Percentiles rank a stretch among this genome's conserved stretches.
phyloP scores from a whole-genome alignment of 1,284 basidiomycete species.

The Rhodotorula sp. region DNA sequence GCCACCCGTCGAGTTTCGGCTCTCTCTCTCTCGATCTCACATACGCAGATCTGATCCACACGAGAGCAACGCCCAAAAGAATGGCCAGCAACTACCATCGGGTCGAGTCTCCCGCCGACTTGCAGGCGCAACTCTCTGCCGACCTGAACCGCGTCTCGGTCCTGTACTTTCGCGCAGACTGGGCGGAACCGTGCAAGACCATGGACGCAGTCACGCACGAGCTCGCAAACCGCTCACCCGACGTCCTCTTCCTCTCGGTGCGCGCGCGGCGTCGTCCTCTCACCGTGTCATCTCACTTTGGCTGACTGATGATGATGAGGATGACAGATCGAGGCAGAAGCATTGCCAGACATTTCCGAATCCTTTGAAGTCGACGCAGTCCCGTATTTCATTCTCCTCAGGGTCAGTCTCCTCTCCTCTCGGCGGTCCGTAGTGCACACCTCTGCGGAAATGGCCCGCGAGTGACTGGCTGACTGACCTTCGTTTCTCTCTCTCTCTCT shows the following conservation, averaged over 20 bases:
- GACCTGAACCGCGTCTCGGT: slow-evolving; percentile 77
- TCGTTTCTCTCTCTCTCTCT: too few species aligned
- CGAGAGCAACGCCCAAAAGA: not conserved
- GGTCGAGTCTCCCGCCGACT: slow-evolving; percentile 65
- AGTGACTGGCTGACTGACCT: slow-evolving; percentile 54
- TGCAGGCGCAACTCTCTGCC: slow-evolving; percentile 67
- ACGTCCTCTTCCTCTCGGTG: slow-evolving; percentile 39
- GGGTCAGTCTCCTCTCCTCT: slow-evolving; percentile 76
- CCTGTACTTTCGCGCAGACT: slow-evolving; percentile 89
- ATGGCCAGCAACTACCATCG: slow-evolving; percentile 41
- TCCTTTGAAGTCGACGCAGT: slow-evolving; percentile 91
- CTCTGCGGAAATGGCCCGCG: too few species aligned
- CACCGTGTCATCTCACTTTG: too few species aligned
- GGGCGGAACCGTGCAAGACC: slow-evolving; percentile 82
- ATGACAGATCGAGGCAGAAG: slow-evolving; percentile 81
- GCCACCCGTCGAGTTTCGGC: too few species aligned
- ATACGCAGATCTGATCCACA: not conserved
- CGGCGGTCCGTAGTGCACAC: slow-evolving; percentile 49
- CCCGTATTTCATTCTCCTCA: slow-evolving; percentile 78
- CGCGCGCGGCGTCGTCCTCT: slow-evolving; percentile 52
- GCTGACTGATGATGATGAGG: not conserved
- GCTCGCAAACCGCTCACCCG: slow-evolving; percentile 27
- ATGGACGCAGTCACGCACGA: slow-evolving; percentile 63
- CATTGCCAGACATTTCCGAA: slow-evolving; percentile 82
- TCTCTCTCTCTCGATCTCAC: not conserved